Base-by-base conservation (phyloP, 306 rosid species). In the Canavalia gladiata region DNA sequence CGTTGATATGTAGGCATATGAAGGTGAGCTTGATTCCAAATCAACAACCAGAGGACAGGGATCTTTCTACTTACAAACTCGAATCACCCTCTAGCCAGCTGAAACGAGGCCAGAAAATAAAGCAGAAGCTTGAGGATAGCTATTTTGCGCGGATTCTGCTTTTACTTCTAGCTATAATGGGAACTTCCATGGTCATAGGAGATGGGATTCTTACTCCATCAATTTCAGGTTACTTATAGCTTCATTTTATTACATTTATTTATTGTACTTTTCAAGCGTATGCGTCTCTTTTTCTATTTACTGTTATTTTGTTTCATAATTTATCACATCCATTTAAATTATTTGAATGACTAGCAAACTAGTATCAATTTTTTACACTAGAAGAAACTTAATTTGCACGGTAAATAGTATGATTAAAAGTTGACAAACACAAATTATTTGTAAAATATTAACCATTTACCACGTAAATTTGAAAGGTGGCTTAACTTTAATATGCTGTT, bases 191-290 rank as follows among this genome's bases (percentile, higher is more conserved):
- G 97, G 97, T 89, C 28, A 92, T 92, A 12, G 95, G 97, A 78
- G 97, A 93, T 37, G 97, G 97, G 5, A 74, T 91, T 87, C 96
- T 93, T 25, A 93, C 97, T 72, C 98, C 98, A 12, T 84, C 87
- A 31, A 94, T 92, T 68, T 92, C 98, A 67, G 97, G 97, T 89
- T 37, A 30, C 9, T n/a, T 34, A 10, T 6, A 46, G 4, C 8
- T 0, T 8, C 29, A 37, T 10, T 30, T n/a, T 10, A 6, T 50
- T 63, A 8, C 7, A 25, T 34, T 18, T 63, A 63, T 31, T n/a
- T 65, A 5, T 65, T 66, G 4, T 9, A 2, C 1, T 63, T 10
- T 63, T 63, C 58, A 13, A 52, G 63, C 2, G 35, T 7, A 6
- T 28, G 34, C 7, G 4, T 55, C 31, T 6, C 58, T 6, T 55